phyloP scores from a whole-genome alignment of 2,329 filamentous ascomycete genomes.

The Phaeosphaeriaceae sp. region DNA sequence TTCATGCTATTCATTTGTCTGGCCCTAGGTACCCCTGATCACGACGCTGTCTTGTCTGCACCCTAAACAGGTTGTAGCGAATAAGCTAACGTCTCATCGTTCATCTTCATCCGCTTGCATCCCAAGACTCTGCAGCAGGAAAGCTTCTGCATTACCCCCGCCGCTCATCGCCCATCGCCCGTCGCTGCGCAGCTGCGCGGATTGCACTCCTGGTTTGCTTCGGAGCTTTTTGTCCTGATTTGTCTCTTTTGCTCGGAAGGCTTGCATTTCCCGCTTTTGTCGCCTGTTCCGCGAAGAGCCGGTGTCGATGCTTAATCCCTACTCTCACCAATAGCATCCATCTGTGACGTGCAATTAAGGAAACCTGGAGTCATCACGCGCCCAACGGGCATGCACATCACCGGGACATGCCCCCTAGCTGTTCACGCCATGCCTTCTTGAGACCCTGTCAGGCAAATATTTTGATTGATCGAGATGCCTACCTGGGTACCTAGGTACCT shows the following conservation, averaged over 20 bases:
- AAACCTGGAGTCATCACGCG: slow-evolving; percentile 44
- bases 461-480: too few relatives aligned
- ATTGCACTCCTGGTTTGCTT: too few relatives aligned
- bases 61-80: background rate
- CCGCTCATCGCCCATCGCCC: too few relatives aligned
- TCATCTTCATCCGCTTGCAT: too few relatives aligned
- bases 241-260: slow-evolving; percentile 17
- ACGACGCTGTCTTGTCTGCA: slow-evolving; percentile 1
- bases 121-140: slow-evolving; percentile 29
- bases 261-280: slow-evolving; percentile 24
- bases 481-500: too few relatives aligned
- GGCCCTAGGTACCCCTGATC: slow-evolving; percentile 27
- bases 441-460: too few relatives aligned
- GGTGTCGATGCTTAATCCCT: slow-evolving; percentile 37
- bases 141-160: too few relatives aligned
- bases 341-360: slow-evolving; percentile 26
- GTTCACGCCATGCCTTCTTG: slow-evolving; percentile 20
- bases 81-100: background rate
- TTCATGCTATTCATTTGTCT: slow-evolving; percentile 40
- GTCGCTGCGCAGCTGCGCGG: too few relatives aligned
- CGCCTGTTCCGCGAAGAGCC: slow-evolving; percentile 24
- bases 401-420: slow-evolving; percentile 12
- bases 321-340: slow-evolving; percentile 30
- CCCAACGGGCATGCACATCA: slow-evolving; percentile 46
- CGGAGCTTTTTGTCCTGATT: slow-evolving; percentile 15